Base-by-base conservation (phyloP, 345 rosid species). In the Eucalyptus regnans region DNA sequence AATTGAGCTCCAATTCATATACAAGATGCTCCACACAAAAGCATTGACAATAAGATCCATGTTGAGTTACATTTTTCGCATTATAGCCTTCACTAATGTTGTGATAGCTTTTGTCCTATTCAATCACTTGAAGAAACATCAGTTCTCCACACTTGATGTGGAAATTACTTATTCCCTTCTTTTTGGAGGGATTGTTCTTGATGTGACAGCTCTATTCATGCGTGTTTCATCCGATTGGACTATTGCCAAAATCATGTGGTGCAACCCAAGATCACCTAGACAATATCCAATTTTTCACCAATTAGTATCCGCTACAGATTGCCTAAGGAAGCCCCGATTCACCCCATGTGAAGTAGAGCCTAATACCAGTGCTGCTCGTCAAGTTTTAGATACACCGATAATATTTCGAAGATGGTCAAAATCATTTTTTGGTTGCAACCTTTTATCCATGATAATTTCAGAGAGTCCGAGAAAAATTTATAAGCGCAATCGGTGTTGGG, bases 341-440 rank as follows among this genome's bases (percentile, higher is more conserved):
- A 0, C 3, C 10, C 3, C 0, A 7, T 14, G 37, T 64, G 37
- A 64, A 64, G 37, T 3, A n/a, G 10, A n/a, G 20, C 3, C 3
- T n/a, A 64, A n/a, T 0, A 1, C 5, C 9, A 4, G 1, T 7
- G 1, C 13, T 64, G 3, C 3, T 64, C 0, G 3, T 4, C 5
- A 5, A 12, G 1, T 12, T 0, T 6, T 62, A 5, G 33, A 62
- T 27, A 62, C 68, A 62, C 33, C 16, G 3, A 5, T 12, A 27
- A 62, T n/a, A 64, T 64, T 64, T 64, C 37, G 20, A 64, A 64
- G 76, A 7, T 14, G 20, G 76, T 64, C 37, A 1, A 5, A 64
- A 64, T 29, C 18, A 0, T 1, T 64, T 7, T 29, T 1, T 64
- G 10, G 3, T 64, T 29, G 76, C 37, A 64, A 64, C 3, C 9